Percentiles rank a stretch among this genome's conserved stretches.
Conservation (phyloP, 768 basidiomycete genomes). For the Russula abietina region DNA sequence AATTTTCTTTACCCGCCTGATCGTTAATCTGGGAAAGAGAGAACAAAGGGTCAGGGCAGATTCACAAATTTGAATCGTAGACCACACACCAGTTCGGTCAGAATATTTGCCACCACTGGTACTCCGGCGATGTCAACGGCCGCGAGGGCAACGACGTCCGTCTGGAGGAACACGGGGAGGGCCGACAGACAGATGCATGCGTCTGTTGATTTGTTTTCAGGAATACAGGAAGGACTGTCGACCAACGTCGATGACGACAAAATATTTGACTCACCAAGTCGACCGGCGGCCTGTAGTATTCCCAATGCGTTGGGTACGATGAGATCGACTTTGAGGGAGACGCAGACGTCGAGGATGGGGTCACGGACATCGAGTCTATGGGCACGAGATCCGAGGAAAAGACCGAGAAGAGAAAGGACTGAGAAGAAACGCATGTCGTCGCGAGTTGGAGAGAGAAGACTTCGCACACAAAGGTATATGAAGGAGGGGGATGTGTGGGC, state of each 20-base stretch:
- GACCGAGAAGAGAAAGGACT: background rate
- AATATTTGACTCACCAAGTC: conserved; percentile 31
- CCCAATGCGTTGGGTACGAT: conserved; percentile 30
- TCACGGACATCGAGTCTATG: conserved; percentile 14
- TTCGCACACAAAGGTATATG: no score
- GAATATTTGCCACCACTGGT: conserved; percentile 27
- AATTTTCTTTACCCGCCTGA: no score
- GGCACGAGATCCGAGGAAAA: conserved; percentile 10
- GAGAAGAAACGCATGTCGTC: conserved; percentile 19
- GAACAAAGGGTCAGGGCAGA: background rate
- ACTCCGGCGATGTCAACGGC: conserved; percentile 33
- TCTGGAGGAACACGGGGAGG: conserved; percentile 34
- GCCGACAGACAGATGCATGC: conserved; percentile 41
- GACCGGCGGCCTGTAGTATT: conserved; percentile 29
- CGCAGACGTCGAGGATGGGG: conserved; percentile 37
- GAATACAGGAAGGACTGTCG: background rate
- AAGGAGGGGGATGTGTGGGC: no score
- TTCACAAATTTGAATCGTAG: background rate
- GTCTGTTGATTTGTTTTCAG: conserved; percentile 28
- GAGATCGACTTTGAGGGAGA: conserved; percentile 33
- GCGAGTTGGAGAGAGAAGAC: no score
- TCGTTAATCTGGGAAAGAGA: conserved; percentile 28
- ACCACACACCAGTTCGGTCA: conserved; percentile 33
- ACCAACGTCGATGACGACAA: no score
- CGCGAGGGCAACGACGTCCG: conserved; percentile 31